Evolutionary conservation across 768 basidiomycete species (phyloP).

Genomic region (Serendipita indica): DNA sequence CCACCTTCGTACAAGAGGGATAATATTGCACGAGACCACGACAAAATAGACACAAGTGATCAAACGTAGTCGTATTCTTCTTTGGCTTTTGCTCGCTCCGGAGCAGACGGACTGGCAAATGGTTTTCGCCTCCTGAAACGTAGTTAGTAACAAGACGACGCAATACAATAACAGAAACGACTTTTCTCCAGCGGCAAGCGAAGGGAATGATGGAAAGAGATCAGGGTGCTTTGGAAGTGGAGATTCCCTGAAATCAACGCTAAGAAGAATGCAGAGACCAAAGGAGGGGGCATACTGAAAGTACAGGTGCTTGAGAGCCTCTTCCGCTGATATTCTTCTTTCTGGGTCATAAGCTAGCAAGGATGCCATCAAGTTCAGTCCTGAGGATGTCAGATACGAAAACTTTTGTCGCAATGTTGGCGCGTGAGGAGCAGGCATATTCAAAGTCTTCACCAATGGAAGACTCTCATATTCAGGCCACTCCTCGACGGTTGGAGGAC

Average conservation of each 20-base stretch:
- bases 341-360: slow-evolving; percentile 84
- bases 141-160: neutral
- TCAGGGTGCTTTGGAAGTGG: slow-evolving; percentile 94
- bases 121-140: slow-evolving; percentile 52
- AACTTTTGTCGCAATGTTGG: slow-evolving; percentile 75
- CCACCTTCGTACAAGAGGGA: neutral
- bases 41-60: neutral
- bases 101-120: slow-evolving; percentile 68
- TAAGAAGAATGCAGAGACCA: slow-evolving; percentile 6
- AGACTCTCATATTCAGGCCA: slow-evolving; percentile 78
- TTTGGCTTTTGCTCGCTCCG: slow-evolving; percentile 31
- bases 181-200: slow-evolving; percentile 93
- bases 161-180: slow-evolving; percentile 25
- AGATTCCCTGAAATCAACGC: slow-evolving; percentile 79
- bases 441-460: slow-evolving; percentile 68
- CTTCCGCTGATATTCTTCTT: slow-evolving; percentile 71
- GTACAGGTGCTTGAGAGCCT: slow-evolving; percentile 82
- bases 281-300: slow-evolving; percentile 47
- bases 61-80: slow-evolving; percentile 8
- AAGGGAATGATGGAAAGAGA: slow-evolving; percentile 90
- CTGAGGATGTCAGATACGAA: slow-evolving; percentile 65
- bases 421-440: slow-evolving; percentile 57
- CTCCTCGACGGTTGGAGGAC: slow-evolving; percentile 69
- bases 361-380: slow-evolving; percentile 69
- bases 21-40: neutral